Evolutionary conservation across 306 rosid species (phyloP).

Genomic region (Morella rubra): DNA sequence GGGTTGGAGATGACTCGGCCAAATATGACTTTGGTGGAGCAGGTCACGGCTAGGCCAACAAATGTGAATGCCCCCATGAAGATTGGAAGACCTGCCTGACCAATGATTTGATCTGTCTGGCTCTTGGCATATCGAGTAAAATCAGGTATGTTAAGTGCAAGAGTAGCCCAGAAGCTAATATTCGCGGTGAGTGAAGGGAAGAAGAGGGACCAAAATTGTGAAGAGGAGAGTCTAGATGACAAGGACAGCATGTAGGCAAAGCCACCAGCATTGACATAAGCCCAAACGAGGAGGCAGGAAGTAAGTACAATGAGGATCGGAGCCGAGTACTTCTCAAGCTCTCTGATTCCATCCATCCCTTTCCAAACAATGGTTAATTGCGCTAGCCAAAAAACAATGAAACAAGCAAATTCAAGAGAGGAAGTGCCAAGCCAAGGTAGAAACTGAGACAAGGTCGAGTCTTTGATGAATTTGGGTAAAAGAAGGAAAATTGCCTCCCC

Average conservation of each 20-base stretch:
- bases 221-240: conserved; percentile 55
- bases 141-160: conserved; percentile 89
- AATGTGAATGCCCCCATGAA: conserved; percentile 88
- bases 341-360: conserved; percentile 81
- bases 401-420: conserved; percentile 73
- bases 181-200: conserved; percentile 89
- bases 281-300: conserved; percentile 59
- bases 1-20: conserved; percentile 78
- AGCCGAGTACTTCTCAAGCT: conserved; percentile 82
- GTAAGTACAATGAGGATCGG: conserved; percentile 71
- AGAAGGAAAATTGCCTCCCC: conserved; percentile 87
- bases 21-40: conserved; percentile 73
- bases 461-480: conserved; percentile 51
- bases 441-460: conserved; percentile 26
- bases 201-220: conserved; percentile 71
- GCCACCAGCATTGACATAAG: conserved; percentile 70
- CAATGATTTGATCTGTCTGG: conserved; percentile 74
- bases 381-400: conserved; percentile 57
- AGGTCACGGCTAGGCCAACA: conserved; percentile 84
- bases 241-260: conserved; percentile 70
- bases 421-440: conserved; percentile 86
- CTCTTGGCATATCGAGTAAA: conserved; percentile 73
- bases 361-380: conserved; percentile 68
- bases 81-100: conserved; percentile 82
- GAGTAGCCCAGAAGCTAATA: conserved; percentile 84